Conservation (phyloP, 192 early-diverging fungal genomes). For the Phycomyces blakesleeanus region DNA sequence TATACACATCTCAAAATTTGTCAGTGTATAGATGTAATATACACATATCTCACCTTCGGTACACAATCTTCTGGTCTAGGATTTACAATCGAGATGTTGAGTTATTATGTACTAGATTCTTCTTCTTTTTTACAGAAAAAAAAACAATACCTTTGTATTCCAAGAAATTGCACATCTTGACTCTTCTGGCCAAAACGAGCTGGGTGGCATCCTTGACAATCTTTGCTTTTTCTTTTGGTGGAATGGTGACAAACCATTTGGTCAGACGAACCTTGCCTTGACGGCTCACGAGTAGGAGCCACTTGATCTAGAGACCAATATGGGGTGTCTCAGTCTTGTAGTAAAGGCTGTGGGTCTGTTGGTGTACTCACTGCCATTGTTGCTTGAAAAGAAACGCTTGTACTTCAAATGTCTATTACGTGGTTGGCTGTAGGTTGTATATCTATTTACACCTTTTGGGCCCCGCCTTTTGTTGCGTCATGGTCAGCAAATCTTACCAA, state of each 20-base stretch:
- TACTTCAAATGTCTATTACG: not conserved
- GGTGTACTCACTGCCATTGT: not conserved
- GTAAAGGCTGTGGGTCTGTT: not conserved
- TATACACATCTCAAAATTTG: not conserved
- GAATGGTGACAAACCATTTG: conserved; percentile 77
- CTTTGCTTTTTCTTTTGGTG: conserved; percentile 89
- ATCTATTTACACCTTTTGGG: not conserved
- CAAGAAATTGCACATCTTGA: conserved; percentile 98
- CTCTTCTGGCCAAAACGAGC: conserved; percentile 79
- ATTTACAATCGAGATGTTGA: not conserved
- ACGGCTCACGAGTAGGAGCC: conserved; percentile 72
- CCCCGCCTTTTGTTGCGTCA: not conserved
- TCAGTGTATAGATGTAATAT: not conserved
- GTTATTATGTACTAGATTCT: not conserved
- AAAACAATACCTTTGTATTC: conserved; percentile 81
- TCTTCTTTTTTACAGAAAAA: not conserved
- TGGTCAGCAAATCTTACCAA: not conserved
- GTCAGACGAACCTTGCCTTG: conserved; percentile 81
- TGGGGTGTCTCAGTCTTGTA: not conserved
- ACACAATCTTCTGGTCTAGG: conserved; percentile 60
- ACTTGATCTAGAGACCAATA: conserved; percentile 56
- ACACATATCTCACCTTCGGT: conserved; percentile 45
- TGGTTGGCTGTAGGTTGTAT: not conserved
- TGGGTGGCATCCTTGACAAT: conserved; percentile 92
- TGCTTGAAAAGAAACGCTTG: not conserved